Evolutionary conservation across 257 asterid genomes (phyloP), one percentile per base, ranked within the genome.

Genomic region (Euphrasia confusa): DNA sequence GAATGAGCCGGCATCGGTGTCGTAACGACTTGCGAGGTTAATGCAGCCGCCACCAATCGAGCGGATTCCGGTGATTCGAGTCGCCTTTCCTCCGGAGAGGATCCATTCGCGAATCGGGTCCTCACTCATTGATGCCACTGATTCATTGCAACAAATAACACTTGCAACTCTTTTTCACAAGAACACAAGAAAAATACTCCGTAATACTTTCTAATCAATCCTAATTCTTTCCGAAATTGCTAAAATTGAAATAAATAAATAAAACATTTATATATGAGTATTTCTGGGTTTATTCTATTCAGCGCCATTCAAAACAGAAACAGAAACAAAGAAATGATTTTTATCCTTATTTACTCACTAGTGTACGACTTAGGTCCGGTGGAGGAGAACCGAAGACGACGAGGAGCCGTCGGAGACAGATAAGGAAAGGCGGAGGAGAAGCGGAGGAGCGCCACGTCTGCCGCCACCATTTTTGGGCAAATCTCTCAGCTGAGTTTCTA

Each of bases 31-130:
- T 61, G 98, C 97, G 30, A 65, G 79, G 66, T 81, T 92, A 67
- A 92, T 81, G 86, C 98, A 92, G 63, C 98, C 98, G 53, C 98
- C 98, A 45, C 96, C 97, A 64, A 92, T 66, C 4, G 98, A 63
- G 64, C 93, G 85, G 67, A 78, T 89, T 61, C 95, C 84, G 2
- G 79, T 83, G 60, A 92, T 83, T 70, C 81, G 75, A 63, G 87
- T 83, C 57, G 96, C 97, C 68, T 89, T 86, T 71, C 97, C 98
- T 79, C 86, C 96, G 2, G 97, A 78, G 7, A 89, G 70, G 68
- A 92, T 86, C 98, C 97, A 92, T 66, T 89, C 93, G 9, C 86
- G 81, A 58, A 92, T 60, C 2, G 97, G 98, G 78, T 92, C 98
- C 53, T 77, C 82, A 61, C 83, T 75, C 86, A 86, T 76, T 56